Percentiles rank a stretch among this genome's conserved stretches.
phyloP scores from a whole-genome alignment of 306 rosid genomes.

The Coriaria nepalensis region DNA sequence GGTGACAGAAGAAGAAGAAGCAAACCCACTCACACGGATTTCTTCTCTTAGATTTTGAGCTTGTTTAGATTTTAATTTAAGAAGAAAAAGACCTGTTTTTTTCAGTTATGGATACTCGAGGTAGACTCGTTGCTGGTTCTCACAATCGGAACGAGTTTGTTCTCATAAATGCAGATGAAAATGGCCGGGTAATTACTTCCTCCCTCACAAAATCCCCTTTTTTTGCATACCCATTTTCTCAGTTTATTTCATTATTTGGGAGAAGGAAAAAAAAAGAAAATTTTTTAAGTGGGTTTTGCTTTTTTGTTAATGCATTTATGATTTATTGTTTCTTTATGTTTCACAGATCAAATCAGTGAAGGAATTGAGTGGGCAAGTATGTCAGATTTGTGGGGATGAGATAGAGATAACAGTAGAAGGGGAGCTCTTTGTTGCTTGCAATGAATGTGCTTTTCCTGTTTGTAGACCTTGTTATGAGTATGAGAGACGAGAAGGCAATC shows the following conservation, averaged over 20 bases:
- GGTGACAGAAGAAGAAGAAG: slow-evolving; percentile 12
- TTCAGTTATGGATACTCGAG: slow-evolving; percentile 67
- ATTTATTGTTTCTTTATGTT: background rate
- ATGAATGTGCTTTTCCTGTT: slow-evolving; percentile 89
- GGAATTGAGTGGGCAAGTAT: slow-evolving; percentile 73
- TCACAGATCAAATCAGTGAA: slow-evolving; percentile 60
- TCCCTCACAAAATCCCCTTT: background rate
- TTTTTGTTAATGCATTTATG: background rate
- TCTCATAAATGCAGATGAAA: slow-evolving; percentile 95
- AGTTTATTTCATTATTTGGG: no score
- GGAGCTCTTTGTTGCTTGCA: slow-evolving; percentile 90
- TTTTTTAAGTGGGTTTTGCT: background rate
- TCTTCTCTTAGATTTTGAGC: slow-evolving; percentile 14
- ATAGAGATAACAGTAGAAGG: slow-evolving; percentile 67
- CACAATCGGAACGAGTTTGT: slow-evolving; percentile 96
- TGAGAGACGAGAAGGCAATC: slow-evolving; percentile 76
- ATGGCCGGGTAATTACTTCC: slow-evolving; percentile 39
- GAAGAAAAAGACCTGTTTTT: background rate
- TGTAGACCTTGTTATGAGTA: slow-evolving; percentile 83
- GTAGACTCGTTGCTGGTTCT: slow-evolving; percentile 93
- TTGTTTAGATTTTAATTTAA: slow-evolving; percentile 10
- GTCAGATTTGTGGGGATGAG: slow-evolving; percentile 81
- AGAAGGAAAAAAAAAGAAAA: no score
- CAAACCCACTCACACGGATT: slow-evolving; percentile 18
- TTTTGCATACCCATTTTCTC: no score